Evolutionary conservation across 345 rosid genomes (phyloP), one percentile per base, ranked within the genome.

Genomic region (Eucalyptus albens): DNA sequence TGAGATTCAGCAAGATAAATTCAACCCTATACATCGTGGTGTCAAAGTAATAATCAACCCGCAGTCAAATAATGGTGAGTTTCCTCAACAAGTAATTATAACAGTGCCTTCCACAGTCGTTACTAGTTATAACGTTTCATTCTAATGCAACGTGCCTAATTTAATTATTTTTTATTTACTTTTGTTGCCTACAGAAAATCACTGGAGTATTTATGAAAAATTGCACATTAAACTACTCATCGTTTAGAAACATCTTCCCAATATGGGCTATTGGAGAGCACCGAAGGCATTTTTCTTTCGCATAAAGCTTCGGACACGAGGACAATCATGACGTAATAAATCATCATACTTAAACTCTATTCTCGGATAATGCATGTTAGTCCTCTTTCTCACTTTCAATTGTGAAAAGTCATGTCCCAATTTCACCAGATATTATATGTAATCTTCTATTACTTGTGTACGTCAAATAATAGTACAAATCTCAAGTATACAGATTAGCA

Each of bases 211-310:
- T 93, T 33, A 91, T 93, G 93, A 93, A 91, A 88, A 93, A 93
- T 47, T 92, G 94, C 47, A 87, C 94, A 7, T 92, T 93, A 22
- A 90, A 94, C 91, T 94, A 93, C 90, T 90, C 96, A 9, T 91
- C 93, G 3, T 93, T 88, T 80, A 86, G 94, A 55, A 93, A 94
- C 89, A 91, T 93, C 86, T 93, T 94, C 89, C 94, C 94, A 12
- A 91, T 92, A n/a, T 93, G 95, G 95, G 95, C 95, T 13, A 92
- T 93, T 0, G 96, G 93, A 45, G 92, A 93, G 83, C 93, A 93
- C 37, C 92, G 87, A 7, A 89, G 92, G 2, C 92, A 62, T 21
- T 88, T 93, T 88, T 40, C 89, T 44, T 83, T 72, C 69, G 83
- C 87, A 24, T 90, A 77, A 90, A 31, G 65, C 82, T 19, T 72